phyloP scores from a whole-genome alignment of 2,329 filamentous ascomycete species.

The Colletotrichum falcatum region DNA sequence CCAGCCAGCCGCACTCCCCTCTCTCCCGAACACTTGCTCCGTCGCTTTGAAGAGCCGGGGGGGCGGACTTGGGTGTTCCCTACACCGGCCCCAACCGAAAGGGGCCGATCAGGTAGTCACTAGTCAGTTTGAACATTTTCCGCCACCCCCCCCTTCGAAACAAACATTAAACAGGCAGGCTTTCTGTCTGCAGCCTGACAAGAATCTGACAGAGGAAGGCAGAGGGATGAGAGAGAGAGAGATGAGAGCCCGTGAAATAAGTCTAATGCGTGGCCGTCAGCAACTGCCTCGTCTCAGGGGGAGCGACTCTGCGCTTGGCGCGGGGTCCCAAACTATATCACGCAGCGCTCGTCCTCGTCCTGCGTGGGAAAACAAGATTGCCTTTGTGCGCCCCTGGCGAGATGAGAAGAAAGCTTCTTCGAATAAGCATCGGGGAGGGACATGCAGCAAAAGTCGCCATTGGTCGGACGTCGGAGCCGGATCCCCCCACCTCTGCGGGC shows the following conservation, averaged over 20 bases:
- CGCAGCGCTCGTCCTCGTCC: background rate
- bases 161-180: background rate
- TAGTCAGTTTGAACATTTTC: no score
- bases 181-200: constrained; percentile 21
- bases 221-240: no score
- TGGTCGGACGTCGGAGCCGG: background rate
- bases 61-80: background rate
- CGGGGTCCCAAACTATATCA: background rate
- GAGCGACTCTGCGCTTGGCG: background rate
- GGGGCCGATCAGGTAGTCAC: background rate
- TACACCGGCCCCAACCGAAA: background rate
- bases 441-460: background rate
- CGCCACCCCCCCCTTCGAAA: constrained; percentile 12
- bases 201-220: constrained; percentile 25
- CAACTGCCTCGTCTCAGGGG: background rate
- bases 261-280: background rate
- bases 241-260: no score
- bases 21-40: no score
- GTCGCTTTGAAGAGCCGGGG: background rate
- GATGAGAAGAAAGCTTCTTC: background rate
- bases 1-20: background rate
- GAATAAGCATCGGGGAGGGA: background rate
- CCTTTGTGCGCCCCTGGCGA: background rate
- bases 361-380: background rate
- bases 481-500: background rate